phyloP scores from a whole-genome alignment of 2,329 filamentous ascomycete genomes.

The Aspergillus fumigatiaffinis region DNA sequence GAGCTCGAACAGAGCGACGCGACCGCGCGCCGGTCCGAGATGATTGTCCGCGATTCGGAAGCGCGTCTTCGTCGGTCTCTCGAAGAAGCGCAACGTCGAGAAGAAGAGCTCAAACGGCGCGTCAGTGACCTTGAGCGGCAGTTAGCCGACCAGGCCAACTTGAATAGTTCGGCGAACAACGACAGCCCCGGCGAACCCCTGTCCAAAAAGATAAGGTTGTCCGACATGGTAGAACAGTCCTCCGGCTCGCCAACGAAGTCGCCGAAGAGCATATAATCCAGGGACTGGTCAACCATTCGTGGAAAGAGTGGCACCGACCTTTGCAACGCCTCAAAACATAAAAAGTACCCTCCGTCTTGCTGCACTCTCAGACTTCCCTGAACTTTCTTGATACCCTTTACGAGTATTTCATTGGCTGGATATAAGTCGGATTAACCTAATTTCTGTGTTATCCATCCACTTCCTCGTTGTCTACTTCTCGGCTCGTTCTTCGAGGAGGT shows the following conservation, averaged over 20 bases:
- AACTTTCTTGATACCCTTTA: slow-evolving; percentile 40
- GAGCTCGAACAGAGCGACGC: slow-evolving; percentile 74
- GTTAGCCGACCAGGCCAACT: slow-evolving; percentile 32
- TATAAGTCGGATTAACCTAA: slow-evolving; percentile 21
- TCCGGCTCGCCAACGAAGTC: slow-evolving; percentile 30
- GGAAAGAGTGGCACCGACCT: slow-evolving; percentile 3
- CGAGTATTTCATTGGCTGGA: slow-evolving; percentile 33
- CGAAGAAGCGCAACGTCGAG: slow-evolving; percentile 72
- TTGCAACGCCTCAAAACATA: background rate
- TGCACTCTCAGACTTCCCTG: slow-evolving; percentile 26
- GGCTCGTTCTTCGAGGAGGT: background rate
- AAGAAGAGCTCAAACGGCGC: slow-evolving; percentile 76
- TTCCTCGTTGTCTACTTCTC: background rate
- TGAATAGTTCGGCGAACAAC: slow-evolving; percentile 12
- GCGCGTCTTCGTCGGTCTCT: slow-evolving; percentile 58
- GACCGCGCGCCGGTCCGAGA: slow-evolving; percentile 59
- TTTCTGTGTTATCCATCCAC: background rate
- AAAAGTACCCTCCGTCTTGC: slow-evolving; percentile 11
- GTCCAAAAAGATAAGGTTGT: slow-evolving; percentile 55
- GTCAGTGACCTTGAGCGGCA: slow-evolving; percentile 71
- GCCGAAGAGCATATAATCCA: slow-evolving; percentile 29
- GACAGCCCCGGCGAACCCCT: slow-evolving; percentile 43
- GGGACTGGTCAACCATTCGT: slow-evolving; percentile 7
- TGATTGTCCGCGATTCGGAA: slow-evolving; percentile 52
- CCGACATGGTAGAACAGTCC: slow-evolving; percentile 50